Evolutionary conservation across 139 green algal species (phyloP).

Genomic region (Chlorella sorokiniana): DNA sequence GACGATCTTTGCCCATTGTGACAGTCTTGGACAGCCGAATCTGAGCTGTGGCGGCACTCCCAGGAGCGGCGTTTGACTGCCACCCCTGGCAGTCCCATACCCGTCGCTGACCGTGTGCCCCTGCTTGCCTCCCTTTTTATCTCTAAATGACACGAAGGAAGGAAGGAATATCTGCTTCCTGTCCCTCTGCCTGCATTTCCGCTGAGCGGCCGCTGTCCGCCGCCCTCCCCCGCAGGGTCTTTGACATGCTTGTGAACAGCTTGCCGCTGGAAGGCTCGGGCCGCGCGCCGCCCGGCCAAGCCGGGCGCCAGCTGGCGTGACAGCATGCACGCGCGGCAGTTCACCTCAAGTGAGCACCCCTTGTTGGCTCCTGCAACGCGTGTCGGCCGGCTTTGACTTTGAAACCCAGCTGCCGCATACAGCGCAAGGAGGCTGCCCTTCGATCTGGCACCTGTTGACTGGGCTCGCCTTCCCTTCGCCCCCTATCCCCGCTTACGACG

Average conservation of each 20-base stretch:
- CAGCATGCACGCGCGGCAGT: constrained; percentile 38
- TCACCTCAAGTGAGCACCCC: constrained; percentile 10
- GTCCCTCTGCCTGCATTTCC: not conserved
- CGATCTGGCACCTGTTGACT: not conserved
- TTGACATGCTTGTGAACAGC: constrained; percentile 46
- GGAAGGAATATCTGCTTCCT: not conserved
- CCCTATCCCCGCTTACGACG: not conserved
- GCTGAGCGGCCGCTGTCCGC: not conserved
- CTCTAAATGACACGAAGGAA: not conserved
- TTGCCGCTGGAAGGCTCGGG: constrained; percentile 41
- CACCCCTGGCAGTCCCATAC: too few species aligned
- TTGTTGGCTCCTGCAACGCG: not conserved
- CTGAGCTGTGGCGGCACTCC: too few species aligned
- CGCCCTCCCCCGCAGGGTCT: constrained; percentile 36
- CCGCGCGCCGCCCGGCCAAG: constrained; percentile 35
- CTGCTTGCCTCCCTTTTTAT: too few species aligned
- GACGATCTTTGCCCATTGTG: too few species aligned
- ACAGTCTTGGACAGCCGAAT: too few species aligned
- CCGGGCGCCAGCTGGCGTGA: constrained; percentile 48
- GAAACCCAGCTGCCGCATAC: not conserved
- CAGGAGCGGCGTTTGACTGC: too few species aligned
- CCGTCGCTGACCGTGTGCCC: too few species aligned
- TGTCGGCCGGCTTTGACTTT: not conserved
- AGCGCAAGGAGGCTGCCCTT: not conserved
- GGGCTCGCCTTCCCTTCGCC: not conserved